Conservation (phyloP, 2,329 filamentous ascomycete species). For the Magnaporthiopsis incrustans region DNA sequence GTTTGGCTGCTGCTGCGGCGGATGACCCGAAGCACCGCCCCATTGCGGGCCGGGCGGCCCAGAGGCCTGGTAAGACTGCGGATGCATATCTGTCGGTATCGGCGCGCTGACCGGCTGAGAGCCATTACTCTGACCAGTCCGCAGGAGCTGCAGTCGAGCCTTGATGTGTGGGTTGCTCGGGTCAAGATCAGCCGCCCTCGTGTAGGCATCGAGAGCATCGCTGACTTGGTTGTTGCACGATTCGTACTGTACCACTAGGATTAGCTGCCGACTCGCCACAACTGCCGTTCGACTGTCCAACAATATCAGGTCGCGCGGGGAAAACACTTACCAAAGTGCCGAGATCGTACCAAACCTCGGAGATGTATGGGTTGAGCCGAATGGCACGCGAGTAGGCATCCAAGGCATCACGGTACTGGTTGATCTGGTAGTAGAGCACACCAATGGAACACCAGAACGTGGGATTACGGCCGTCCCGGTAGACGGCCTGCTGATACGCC, state of each 20-base stretch:
- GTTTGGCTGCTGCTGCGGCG: conserved; percentile 31
- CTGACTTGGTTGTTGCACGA: conserved; percentile 98
- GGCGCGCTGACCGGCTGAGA: conserved; percentile 57
- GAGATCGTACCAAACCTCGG: conserved; percentile 97
- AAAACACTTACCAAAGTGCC: conserved; percentile 72
- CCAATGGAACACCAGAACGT: conserved; percentile 99
- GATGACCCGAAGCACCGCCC: conserved; percentile 65
- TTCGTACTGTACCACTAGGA: conserved; percentile 60
- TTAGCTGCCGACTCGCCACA: not conserved
- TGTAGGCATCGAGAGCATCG: conserved; percentile 92
- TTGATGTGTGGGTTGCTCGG: conserved; percentile 94
- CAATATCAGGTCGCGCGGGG: too few relatives aligned
- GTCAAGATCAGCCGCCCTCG: conserved; percentile 88
- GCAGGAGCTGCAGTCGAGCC: conserved; percentile 80
- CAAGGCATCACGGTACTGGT: conserved; percentile 95
- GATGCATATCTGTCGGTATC: conserved; percentile 93
- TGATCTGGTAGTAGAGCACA: conserved; percentile 98
- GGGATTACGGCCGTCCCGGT: conserved; percentile 92
- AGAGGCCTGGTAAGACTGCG: conserved; percentile 86
- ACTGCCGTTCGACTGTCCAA: not conserved
- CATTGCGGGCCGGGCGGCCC: conserved; percentile 83
- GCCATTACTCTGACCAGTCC: conserved; percentile 68
- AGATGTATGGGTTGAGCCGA: conserved; percentile 93
- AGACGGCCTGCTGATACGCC: conserved; percentile 96
- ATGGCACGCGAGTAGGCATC: conserved; percentile 97